Percentiles rank a stretch among this genome's conserved stretches.
These are phyloP conservation scores for Sodiomyces alkalinus DNA, from an alignment of 2,329 filamentous ascomycete species.

Conservation along the genomic window DNA sequence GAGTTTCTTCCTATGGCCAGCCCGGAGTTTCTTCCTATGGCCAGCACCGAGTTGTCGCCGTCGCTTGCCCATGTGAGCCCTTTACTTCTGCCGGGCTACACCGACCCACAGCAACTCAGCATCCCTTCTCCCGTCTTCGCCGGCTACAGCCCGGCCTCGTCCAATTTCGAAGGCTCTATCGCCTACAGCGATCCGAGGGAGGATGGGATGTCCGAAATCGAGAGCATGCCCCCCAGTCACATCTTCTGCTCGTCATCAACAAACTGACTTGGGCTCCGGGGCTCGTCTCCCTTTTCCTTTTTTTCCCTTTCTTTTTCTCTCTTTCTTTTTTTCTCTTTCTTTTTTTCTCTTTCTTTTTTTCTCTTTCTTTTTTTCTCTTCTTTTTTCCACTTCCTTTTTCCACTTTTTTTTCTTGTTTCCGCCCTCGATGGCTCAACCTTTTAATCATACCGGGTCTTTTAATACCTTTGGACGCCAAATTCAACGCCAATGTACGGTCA, in stretches of 20 bases:
- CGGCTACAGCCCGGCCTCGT: conserved; percentile 47
- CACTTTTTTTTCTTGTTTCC: too few relatives aligned
- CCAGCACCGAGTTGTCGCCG: conserved; percentile 38
- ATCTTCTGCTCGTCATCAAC: conserved; percentile 26
- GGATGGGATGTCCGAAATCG: conserved; percentile 32
- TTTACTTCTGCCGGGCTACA: too few relatives aligned
- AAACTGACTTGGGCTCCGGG: conserved; percentile 34
- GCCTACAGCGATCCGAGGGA: conserved; percentile 49
- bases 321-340: too few relatives aligned
- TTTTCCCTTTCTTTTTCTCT: too few relatives aligned
- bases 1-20: conserved; percentile 33
- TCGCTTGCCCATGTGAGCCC: conserved; percentile 39
- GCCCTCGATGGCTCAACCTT: too few relatives aligned
- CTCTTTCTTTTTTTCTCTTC: too few relatives aligned
- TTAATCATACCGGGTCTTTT: too few relatives aligned
- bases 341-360: too few relatives aligned
- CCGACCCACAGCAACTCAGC: conserved; percentile 43
- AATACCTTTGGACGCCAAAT: too few relatives aligned
- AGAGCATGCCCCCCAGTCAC: conserved; percentile 24
- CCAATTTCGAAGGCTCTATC: conserved; percentile 46
- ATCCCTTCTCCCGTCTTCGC: conserved; percentile 47
- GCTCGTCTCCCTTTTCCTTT: too few relatives aligned
- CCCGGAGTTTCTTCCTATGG: conserved; percentile 28
- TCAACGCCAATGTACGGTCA: conserved; percentile 19
- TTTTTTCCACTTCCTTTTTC: too few relatives aligned